phyloP scores from a whole-genome alignment of 352 stramenopile genomes.

The Phytophthora hibernalis region DNA sequence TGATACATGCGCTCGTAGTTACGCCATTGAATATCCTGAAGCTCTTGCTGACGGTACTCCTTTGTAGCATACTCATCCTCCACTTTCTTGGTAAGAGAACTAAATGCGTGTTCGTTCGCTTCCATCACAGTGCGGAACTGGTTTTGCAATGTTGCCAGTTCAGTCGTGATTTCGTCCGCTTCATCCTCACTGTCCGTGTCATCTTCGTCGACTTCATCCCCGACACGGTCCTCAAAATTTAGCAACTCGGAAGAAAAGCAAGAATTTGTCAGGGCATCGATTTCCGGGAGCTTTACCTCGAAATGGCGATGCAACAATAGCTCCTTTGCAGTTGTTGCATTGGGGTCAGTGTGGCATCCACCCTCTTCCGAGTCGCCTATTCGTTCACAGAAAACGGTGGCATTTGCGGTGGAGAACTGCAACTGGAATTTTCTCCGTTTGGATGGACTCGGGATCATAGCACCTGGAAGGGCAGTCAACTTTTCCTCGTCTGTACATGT shows the following conservation, averaged over 20 bases:
- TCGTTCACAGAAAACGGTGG: slow-evolving; percentile 49
- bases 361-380: slow-evolving; percentile 8
- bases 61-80: slow-evolving; percentile 59
- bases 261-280: slow-evolving; percentile 47
- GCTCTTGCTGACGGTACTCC: slow-evolving; percentile 48
- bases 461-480: slow-evolving; percentile 27
- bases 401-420: slow-evolving; percentile 52
- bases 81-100: slow-evolving; percentile 42
- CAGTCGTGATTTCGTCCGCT: slow-evolving; percentile 53
- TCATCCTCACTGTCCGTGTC: slow-evolving; percentile 58
- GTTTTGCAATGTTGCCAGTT: slow-evolving; percentile 53
- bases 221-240: slow-evolving; percentile 45
- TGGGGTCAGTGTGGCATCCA: neutral
- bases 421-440: slow-evolving; percentile 43
- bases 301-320: slow-evolving; percentile 71
- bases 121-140: slow-evolving; percentile 56
- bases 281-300: slow-evolving; percentile 46
- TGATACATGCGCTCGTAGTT: slow-evolving; percentile 82
- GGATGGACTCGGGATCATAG: slow-evolving; percentile 13
- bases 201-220: slow-evolving; percentile 54
- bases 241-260: slow-evolving; percentile 47
- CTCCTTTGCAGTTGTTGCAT: slow-evolving; percentile 29
- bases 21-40: slow-evolving; percentile 59
- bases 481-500: slow-evolving; percentile 31
- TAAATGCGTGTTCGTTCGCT: slow-evolving; percentile 51